Conservation (phyloP, 2,329 filamentous ascomycete genomes). For the Diplodia mutila region DNA sequence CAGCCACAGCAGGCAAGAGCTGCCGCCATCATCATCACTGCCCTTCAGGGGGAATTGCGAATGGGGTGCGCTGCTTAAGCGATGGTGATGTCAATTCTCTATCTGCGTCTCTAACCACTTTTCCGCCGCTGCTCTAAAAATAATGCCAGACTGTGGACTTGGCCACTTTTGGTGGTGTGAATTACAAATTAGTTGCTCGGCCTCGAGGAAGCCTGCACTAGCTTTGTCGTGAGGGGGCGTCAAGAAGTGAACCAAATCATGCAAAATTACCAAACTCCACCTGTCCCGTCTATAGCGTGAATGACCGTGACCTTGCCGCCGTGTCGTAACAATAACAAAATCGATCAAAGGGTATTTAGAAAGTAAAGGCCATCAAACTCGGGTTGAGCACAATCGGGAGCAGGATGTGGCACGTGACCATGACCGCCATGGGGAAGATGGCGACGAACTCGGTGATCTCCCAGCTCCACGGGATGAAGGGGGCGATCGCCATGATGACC, state of each 20-base stretch:
- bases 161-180: not conserved
- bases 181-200: conserved; percentile 14
- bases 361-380: conserved; percentile 25
- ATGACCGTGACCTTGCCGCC: not conserved
- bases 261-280: not conserved
- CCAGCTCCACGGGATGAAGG: conserved; percentile 27
- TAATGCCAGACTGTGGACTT: not conserved
- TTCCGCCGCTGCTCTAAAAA: not conserved
- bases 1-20: not conserved
- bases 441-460: conserved; percentile 26
- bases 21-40: no score
- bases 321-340: not conserved
- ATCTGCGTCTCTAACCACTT: not conserved
- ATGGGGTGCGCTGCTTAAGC: not conserved
- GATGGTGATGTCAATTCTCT: not conserved
- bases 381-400: conserved; percentile 26
- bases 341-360: not conserved
- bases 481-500: conserved; percentile 26
- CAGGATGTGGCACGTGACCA: conserved; percentile 27
- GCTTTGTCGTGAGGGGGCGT: conserved; percentile 13
- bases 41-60: not conserved
- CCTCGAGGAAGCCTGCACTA: conserved; percentile 2
- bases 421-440: conserved; percentile 26
- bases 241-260: conserved; percentile 2
- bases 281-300: not conserved